Percentiles rank a stretch among this genome's conserved stretches.
Conservation (phyloP, 805 yeast species). For the Spathaspora passalidarum region DNA sequence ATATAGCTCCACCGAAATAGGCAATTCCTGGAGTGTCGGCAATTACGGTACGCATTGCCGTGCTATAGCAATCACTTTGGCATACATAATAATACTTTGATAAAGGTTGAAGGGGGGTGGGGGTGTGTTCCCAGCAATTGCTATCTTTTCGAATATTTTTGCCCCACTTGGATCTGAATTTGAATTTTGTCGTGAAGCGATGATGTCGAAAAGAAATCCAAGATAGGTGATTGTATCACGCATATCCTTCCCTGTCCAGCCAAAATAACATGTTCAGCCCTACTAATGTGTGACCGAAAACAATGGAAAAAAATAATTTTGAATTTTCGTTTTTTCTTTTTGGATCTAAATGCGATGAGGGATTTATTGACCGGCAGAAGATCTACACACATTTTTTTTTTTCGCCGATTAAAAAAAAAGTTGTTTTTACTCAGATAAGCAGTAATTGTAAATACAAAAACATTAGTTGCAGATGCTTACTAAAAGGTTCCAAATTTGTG, state of each 20-base stretch:
- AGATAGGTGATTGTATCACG: not conserved
- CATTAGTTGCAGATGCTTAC: not conserved
- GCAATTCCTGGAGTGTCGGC: not conserved
- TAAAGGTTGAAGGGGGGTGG: too few relatives aligned
- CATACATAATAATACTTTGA: too few relatives aligned
- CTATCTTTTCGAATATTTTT: not conserved
- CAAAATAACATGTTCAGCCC: not conserved
- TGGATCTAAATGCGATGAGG: not conserved
- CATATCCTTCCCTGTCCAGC: not conserved
- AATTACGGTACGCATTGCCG: not conserved
- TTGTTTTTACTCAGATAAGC: not conserved
- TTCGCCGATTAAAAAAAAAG: not conserved
- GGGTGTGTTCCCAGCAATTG: not conserved
- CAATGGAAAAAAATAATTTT: not conserved
- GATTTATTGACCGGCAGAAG: not conserved
- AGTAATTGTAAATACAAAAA: not conserved
- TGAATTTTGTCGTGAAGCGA: not conserved
- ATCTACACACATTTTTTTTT: not conserved
- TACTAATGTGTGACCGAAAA: not conserved
- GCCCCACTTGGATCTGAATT: not conserved
- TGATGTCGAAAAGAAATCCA: not conserved
- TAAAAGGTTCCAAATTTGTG: not conserved
- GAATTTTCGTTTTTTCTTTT: not conserved
- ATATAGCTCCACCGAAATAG: not conserved
- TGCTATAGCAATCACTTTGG: too few relatives aligned